phyloP scores from a whole-genome alignment of 441 rosid species.

The Adansonia grandidieri region DNA sequence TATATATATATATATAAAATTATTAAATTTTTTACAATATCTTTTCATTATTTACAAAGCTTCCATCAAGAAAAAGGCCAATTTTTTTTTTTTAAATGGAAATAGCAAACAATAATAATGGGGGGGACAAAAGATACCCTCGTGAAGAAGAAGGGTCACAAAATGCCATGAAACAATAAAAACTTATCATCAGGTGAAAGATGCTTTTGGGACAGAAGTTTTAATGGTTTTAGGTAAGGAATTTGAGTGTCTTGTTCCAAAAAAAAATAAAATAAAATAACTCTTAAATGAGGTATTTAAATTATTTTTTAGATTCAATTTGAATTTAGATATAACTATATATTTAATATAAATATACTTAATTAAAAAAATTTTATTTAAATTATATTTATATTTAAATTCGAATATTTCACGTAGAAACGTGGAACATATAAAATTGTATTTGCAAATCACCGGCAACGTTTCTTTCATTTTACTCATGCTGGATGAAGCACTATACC shows the following conservation, averaged over 20 bases:
- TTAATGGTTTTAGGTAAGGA: constrained; percentile 31
- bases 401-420: no score
- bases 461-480: neutral
- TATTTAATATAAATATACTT: no score
- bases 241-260: constrained; percentile 34
- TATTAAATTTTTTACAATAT: neutral
- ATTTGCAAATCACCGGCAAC: neutral
- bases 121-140: neutral
- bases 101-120: constrained; percentile 16
- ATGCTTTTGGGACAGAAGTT: constrained; percentile 40
- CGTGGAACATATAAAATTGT: no score
- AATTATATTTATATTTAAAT: no score
- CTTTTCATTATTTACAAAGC: constrained; percentile 38
- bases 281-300: constrained; percentile 17
- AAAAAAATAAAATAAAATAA: neutral
- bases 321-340: neutral
- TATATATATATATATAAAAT: no score
- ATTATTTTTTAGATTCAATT: constrained; percentile 38
- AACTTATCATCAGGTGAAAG: constrained; percentile 62
- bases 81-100: neutral
- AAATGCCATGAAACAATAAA: constrained; percentile 31
- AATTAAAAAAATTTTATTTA: no score
- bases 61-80: constrained; percentile 34
- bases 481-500: constrained; percentile 22
- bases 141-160: constrained; percentile 11